Evolutionary conservation across 2,329 filamentous ascomycete genomes (phyloP).

Genomic region (Alternaria triticina): DNA sequence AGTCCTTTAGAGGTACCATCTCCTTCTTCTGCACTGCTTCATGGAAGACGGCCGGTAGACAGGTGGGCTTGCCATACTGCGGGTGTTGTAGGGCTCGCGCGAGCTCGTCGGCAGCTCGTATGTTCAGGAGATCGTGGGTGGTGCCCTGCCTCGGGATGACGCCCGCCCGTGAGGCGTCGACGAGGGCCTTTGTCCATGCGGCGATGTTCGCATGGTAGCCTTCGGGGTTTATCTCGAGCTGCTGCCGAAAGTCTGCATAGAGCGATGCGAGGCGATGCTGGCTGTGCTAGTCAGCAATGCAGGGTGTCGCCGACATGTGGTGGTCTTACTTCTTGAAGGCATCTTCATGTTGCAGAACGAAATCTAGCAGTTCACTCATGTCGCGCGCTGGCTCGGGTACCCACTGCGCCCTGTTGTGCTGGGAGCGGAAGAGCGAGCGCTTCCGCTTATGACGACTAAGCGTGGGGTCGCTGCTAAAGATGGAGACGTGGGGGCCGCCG

Average conservation of each 20-base stretch:
- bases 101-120: constrained; percentile 67
- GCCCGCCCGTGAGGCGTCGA: constrained; percentile 71
- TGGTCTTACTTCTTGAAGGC: constrained; percentile 52
- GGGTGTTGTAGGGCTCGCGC: constrained; percentile 74
- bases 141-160: constrained; percentile 54
- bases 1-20: constrained; percentile 74
- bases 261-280: constrained; percentile 82
- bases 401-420: constrained; percentile 26
- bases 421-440: constrained; percentile 29
- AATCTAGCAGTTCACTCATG: constrained; percentile 74
- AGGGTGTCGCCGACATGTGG: not conserved
- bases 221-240: constrained; percentile 79
- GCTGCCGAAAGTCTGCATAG: constrained; percentile 83
- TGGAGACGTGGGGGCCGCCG: constrained; percentile 26
- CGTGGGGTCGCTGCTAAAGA: constrained; percentile 28
- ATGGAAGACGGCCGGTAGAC: constrained; percentile 76
- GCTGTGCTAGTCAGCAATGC: constrained; percentile 28
- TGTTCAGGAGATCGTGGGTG: constrained; percentile 56
- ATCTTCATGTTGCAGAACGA: constrained; percentile 58
- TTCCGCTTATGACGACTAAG: constrained; percentile 25
- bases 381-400: constrained; percentile 30
- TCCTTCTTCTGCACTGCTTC: constrained; percentile 75
- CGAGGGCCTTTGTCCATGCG: constrained; percentile 79
- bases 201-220: constrained; percentile 80
- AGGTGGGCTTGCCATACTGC: constrained; percentile 81